Conservation (phyloP, 2,329 filamentous ascomycete species). For the Neodidymelliopsis sp. region DNA sequence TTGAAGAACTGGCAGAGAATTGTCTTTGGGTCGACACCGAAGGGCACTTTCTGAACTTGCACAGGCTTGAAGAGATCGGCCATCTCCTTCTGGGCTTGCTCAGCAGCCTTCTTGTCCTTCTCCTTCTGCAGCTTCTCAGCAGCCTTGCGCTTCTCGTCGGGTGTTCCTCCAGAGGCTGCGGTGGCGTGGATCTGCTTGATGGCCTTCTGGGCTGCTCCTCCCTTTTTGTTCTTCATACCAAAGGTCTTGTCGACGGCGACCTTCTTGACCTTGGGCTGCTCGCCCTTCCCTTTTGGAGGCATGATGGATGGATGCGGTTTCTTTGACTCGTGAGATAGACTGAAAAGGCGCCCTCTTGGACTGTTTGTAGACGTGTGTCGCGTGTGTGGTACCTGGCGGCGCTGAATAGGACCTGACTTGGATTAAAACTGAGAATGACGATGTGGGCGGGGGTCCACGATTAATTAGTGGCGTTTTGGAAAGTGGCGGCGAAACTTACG, state of each 20-base stretch:
- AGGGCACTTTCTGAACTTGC: slow-evolving; percentile 96
- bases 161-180: slow-evolving; percentile 69
- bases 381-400: slow-evolving; percentile 25
- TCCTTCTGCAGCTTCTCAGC: slow-evolving; percentile 71
- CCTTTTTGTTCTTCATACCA: slow-evolving; percentile 99
- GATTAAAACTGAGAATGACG: slow-evolving; percentile 49
- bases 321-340: slow-evolving; percentile 8
- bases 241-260: slow-evolving; percentile 93
- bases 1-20: slow-evolving; percentile 97
- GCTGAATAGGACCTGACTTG: slow-evolving; percentile 22
- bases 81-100: slow-evolving; percentile 80
- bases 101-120: slow-evolving; percentile 89
- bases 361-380: slow-evolving; percentile 4
- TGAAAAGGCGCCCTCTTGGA: slow-evolving; percentile 17
- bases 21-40: slow-evolving; percentile 97
- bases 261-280: slow-evolving; percentile 63
- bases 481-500: slow-evolving; percentile 26
- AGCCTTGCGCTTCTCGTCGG: slow-evolving; percentile 84
- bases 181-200: slow-evolving; percentile 81
- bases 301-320: slow-evolving; percentile 58
- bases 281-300: slow-evolving; percentile 70
- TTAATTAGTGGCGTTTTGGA: slow-evolving; percentile 30
- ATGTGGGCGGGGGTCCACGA: slow-evolving; percentile 38
- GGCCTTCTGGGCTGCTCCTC: slow-evolving; percentile 84
- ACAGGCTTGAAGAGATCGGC: slow-evolving; percentile 88